Conservation (phyloP, 345 rosid species). For the Populus davidiana region DNA sequence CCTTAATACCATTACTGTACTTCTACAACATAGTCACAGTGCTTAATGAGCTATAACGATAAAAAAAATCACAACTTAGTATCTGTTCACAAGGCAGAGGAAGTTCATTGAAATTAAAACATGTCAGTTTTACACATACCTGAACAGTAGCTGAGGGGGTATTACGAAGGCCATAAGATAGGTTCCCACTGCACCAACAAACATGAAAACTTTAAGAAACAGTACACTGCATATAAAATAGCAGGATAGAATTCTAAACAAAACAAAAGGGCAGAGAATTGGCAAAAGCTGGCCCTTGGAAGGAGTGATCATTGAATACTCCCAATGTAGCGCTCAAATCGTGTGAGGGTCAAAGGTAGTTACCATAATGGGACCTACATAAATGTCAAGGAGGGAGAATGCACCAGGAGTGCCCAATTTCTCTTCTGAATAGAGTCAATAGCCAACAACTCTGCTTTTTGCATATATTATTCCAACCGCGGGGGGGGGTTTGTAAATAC, state of each 20-base stretch:
- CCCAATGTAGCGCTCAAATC: no score
- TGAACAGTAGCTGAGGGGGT: slow-evolving; percentile 61
- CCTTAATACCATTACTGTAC: background rate
- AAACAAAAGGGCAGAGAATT: background rate
- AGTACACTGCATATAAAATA: background rate
- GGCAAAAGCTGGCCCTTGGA: no score
- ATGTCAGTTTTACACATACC: slow-evolving; percentile 39
- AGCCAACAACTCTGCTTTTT: background rate
- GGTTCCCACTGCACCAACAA: slow-evolving; percentile 60
- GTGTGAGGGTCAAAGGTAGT: no score
- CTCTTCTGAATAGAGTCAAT: background rate
- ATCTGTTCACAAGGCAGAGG: background rate
- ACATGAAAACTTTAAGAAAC: slow-evolving; percentile 14
- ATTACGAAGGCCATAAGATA: slow-evolving; percentile 85
- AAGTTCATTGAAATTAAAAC: background rate
- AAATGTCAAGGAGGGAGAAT: no score
- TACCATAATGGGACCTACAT: no score
- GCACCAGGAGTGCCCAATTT: background rate
- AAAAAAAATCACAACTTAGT: background rate
- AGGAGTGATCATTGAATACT: no score
- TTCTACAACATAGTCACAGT: no score
- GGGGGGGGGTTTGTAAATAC: slow-evolving; percentile 42
- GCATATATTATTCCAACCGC: background rate
- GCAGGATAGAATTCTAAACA: no score
- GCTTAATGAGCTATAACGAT: background rate